Conservation (phyloP, 352 stramenopile genomes). For the Pythium periplocum region DNA sequence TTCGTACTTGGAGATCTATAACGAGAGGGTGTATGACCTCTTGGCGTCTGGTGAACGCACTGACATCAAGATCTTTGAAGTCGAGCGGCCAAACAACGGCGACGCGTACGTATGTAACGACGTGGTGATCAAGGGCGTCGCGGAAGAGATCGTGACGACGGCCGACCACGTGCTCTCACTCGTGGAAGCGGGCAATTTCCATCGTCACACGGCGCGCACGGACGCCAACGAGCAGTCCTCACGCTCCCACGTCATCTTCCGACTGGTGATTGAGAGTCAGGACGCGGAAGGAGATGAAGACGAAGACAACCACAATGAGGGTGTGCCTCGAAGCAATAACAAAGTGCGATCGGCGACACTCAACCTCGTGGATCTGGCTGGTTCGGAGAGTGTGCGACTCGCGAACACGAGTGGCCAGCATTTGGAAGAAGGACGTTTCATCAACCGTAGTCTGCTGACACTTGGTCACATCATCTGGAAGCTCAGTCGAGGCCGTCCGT, state of each 20-base stretch:
- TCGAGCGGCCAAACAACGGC: slow-evolving; percentile 26
- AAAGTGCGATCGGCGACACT: slow-evolving; percentile 73
- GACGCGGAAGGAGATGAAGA: slow-evolving; percentile 1
- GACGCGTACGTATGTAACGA: slow-evolving; percentile 48
- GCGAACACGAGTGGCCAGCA: slow-evolving; percentile 74
- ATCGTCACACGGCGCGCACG: slow-evolving; percentile 72
- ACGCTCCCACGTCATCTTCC: slow-evolving; percentile 72
- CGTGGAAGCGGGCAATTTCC: slow-evolving; percentile 70
- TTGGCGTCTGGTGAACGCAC: slow-evolving; percentile 61
- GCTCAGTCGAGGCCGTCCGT: slow-evolving; percentile 55
- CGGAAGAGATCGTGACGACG: slow-evolving; percentile 72
- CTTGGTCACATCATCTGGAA: slow-evolving; percentile 94
- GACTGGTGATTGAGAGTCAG: slow-evolving; percentile 75
- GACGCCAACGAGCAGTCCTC: slow-evolving; percentile 79
- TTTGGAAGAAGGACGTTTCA: slow-evolving; percentile 84
- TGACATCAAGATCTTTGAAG: slow-evolving; percentile 76
- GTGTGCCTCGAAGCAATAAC: not conserved
- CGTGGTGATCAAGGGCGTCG: slow-evolving; percentile 83
- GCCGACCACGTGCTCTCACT: slow-evolving; percentile 83
- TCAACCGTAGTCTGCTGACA: slow-evolving; percentile 90
- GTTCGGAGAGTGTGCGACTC: slow-evolving; percentile 81
- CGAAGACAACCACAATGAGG: not conserved
- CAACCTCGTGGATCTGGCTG: slow-evolving; percentile 89
- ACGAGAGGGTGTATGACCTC: slow-evolving; percentile 97
- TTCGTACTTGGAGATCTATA: slow-evolving; percentile 98